A percentile compares a stretch with the other conserved stretches of the same genome.
phyloP scores from a whole-genome alignment of 1,284 basidiomycete genomes.

The Austroboletus niveus region DNA sequence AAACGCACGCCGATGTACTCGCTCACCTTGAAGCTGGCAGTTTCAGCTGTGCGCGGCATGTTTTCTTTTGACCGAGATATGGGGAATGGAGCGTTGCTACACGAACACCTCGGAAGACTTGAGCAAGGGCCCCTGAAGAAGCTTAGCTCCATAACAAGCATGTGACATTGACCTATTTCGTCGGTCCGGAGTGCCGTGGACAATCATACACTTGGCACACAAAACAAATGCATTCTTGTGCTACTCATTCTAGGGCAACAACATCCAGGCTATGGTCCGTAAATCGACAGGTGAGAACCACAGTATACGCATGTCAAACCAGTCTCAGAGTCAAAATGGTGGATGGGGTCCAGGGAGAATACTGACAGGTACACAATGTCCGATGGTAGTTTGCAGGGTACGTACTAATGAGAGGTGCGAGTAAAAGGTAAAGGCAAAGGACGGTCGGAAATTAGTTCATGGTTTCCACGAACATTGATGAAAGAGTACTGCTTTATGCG shows the following conservation, averaged over 20 bases:
- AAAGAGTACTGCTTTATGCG: constrained; percentile 31
- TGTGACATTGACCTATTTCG: constrained; percentile 9
- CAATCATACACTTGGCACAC: background rate
- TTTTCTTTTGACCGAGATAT: constrained; percentile 13
- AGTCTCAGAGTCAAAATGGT: constrained; percentile 1
- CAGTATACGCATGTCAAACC: background rate
- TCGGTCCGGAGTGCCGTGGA: background rate
- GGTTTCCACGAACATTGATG: constrained; percentile 31
- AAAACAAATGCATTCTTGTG: background rate
- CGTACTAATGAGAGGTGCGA: constrained; percentile 10
- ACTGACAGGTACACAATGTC: constrained; percentile 6
- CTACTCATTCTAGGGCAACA: background rate
- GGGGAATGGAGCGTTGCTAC: constrained; percentile 1
- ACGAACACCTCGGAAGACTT: constrained; percentile 2
- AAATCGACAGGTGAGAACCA: background rate
- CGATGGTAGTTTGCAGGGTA: background rate
- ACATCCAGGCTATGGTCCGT: background rate
- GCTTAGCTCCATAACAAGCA: constrained; percentile 1
- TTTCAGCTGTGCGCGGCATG: constrained; percentile 67
- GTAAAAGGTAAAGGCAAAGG: constrained; percentile 2
- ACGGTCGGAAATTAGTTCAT: constrained; percentile 28
- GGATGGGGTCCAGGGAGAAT: constrained; percentile 1
- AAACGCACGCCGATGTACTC: background rate
- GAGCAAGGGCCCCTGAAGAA: background rate
- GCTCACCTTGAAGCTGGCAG: constrained; percentile 60